Base-by-base conservation (phyloP, 2,329 filamentous ascomycete species). In the Thielaviopsis cerberus region DNA sequence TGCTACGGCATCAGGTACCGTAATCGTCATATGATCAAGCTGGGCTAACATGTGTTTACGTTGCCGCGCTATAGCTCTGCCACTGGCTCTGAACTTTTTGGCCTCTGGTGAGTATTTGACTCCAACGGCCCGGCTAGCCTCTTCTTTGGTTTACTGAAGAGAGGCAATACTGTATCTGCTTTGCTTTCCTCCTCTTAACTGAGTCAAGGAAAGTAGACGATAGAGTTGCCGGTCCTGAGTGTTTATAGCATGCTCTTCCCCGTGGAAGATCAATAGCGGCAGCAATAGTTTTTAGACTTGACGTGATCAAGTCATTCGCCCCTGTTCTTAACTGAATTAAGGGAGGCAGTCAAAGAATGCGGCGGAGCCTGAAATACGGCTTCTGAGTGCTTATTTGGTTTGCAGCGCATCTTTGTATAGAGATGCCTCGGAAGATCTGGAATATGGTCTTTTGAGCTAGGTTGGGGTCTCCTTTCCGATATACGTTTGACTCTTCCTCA, bases 61-160 rank as follows among this genome's bases (percentile, higher is more conserved):
- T 55, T 55, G 37, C 67, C 61, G 55, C 11, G 57, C 62, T 64
- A 61, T 66, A 92, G 87, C 85, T 63, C 73, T 88, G 63, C 87
- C 87, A 65, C 74, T 92, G 71, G 86, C 87, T 70, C 76, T 92
- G 68, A 92, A 92, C 74, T 92, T 92, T 75, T 86, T 92, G 74
- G 87, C 87, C 70, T 88, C 86, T 75, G 86, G 87, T 92, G 82
- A 91, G 87, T 91, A 72, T 70, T 70, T 69, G 68, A 58, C 53
- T 58, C 34, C 55, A 26, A 53, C 34, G 26, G 51, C 67, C 66
- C 23, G 24, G 62, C 60, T 61, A 63, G n/a, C 17, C n/a, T 24
- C 54, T 26, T 50, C 37, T 27, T 27, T 50, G 41, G 24, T 56
- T 30, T 51, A 48, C 54, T 26, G 17, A 50, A 48, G 37, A 20